Conservation (phyloP, 495 filamentous ascomycete genomes). For the Friedmanniomyces endolithicus region DNA sequence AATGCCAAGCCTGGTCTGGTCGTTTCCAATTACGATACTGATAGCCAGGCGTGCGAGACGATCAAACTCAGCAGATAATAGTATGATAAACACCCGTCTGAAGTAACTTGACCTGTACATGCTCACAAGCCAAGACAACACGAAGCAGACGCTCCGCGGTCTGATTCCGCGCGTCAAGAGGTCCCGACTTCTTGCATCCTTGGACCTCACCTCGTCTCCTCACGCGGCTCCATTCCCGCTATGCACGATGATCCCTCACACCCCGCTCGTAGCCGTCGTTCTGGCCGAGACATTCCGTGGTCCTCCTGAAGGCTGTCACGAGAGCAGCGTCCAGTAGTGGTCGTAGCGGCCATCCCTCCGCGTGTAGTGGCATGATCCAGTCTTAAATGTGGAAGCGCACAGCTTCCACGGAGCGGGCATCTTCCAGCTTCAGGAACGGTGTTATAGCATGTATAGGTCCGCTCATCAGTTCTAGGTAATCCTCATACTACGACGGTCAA, state of each 20-base stretch:
- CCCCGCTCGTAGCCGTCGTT: neutral
- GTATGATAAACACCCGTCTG: too few species aligned
- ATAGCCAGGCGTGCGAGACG: too few species aligned
- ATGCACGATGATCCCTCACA: neutral
- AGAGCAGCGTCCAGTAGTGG: neutral
- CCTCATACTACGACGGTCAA: too few species aligned
- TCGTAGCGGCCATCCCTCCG: slow-evolving; percentile 1
- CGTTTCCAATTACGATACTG: too few species aligned
- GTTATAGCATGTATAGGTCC: neutral
- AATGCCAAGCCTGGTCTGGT: too few species aligned
- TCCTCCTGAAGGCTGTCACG: neutral
- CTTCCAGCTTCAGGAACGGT: neutral
- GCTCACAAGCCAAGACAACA: too few species aligned
- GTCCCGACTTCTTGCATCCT: neutral
- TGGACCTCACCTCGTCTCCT: neutral
- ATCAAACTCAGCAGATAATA: too few species aligned
- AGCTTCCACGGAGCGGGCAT: neutral
- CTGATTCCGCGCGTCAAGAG: neutral
- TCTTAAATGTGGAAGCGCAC: neutral
- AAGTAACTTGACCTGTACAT: too few species aligned
- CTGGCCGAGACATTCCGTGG: neutral
- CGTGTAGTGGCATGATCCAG: neutral
- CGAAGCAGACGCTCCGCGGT: too few species aligned
- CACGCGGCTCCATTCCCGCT: neutral
- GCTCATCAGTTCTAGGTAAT: too few species aligned